Conservation (phyloP, 164 flowering plant genomes). For the Malania oleifera region DNA sequence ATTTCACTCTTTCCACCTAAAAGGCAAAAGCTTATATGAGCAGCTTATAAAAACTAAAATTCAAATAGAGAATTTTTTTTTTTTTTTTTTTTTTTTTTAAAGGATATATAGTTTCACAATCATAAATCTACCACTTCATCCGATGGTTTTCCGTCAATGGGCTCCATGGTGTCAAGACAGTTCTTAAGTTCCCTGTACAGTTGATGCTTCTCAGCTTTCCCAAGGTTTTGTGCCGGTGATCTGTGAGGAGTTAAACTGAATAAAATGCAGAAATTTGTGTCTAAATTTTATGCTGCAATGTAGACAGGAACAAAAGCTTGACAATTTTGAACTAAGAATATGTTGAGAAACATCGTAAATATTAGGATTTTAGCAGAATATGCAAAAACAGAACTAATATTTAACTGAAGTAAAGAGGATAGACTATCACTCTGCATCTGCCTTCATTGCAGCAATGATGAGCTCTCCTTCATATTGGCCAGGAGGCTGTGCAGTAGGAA, state of each 20-base stretch:
- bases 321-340: too few species aligned
- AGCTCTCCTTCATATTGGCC: slow-evolving; percentile 90
- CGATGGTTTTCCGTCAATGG: slow-evolving; percentile 44
- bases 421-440: slow-evolving; percentile 60
- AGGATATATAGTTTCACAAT: slow-evolving; percentile 2
- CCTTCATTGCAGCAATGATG: slow-evolving; percentile 62
- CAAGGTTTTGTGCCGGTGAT: slow-evolving; percentile 35
- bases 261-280: slow-evolving; percentile 4
- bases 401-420: slow-evolving; percentile 28
- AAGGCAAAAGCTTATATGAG: slow-evolving; percentile 21
- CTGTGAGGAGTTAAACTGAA: slow-evolving; percentile 34
- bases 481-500: slow-evolving; percentile 74
- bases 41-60: slow-evolving; percentile 6
- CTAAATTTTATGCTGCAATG: background rate
- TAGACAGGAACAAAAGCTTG: background rate
- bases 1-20: slow-evolving; percentile 69
- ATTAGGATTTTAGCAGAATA: background rate
- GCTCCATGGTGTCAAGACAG: slow-evolving; percentile 64
- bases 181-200: slow-evolving; percentile 51
- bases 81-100: too few species aligned
- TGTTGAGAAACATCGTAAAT: background rate
- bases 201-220: slow-evolving; percentile 59
- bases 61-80: too few species aligned
- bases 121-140: slow-evolving; percentile 61
- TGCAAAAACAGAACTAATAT: slow-evolving; percentile 11